phyloP scores from a whole-genome alignment of 352 stramenopile genomes.

The Phytophthora litchii region DNA sequence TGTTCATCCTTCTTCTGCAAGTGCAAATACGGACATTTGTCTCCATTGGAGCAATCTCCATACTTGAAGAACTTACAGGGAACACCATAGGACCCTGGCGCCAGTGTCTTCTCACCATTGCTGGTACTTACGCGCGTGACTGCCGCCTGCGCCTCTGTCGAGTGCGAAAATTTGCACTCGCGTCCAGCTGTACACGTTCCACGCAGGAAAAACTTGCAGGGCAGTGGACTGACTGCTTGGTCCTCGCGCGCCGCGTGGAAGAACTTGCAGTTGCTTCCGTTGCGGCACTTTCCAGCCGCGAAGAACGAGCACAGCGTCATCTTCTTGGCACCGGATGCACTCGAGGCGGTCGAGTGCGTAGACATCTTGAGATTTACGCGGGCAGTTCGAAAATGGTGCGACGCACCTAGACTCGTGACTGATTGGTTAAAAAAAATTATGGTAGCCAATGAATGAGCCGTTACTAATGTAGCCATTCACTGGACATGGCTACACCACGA shows the following conservation, averaged over 20 bases:
- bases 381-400: slow-evolving; percentile 24
- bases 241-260: slow-evolving; percentile 55
- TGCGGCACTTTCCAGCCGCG: slow-evolving; percentile 69
- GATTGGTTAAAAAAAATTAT: slow-evolving; percentile 32
- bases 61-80: slow-evolving; percentile 80
- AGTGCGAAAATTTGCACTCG: slow-evolving; percentile 73
- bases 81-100: slow-evolving; percentile 51
- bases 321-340: slow-evolving; percentile 20
- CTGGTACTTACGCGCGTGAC: slow-evolving; percentile 40
- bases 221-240: slow-evolving; percentile 40
- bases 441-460: slow-evolving; percentile 7
- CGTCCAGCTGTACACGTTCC: slow-evolving; percentile 65
- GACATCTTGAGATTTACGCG: slow-evolving; percentile 20
- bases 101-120: slow-evolving; percentile 50
- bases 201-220: slow-evolving; percentile 80
- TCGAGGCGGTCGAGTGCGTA: slow-evolving; percentile 22
- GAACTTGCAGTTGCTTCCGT: slow-evolving; percentile 70
- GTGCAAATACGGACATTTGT: slow-evolving; percentile 76
- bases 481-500: slow-evolving; percentile 17
- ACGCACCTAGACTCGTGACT: slow-evolving; percentile 1
- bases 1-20: slow-evolving; percentile 31
- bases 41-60: slow-evolving; percentile 62
- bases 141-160: slow-evolving; percentile 22
- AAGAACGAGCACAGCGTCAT: slow-evolving; percentile 69
- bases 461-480: slow-evolving; percentile 13